Evolutionary conservation across 2,329 filamentous ascomycete species (phyloP).

Genomic region (Hortaea werneckii): DNA sequence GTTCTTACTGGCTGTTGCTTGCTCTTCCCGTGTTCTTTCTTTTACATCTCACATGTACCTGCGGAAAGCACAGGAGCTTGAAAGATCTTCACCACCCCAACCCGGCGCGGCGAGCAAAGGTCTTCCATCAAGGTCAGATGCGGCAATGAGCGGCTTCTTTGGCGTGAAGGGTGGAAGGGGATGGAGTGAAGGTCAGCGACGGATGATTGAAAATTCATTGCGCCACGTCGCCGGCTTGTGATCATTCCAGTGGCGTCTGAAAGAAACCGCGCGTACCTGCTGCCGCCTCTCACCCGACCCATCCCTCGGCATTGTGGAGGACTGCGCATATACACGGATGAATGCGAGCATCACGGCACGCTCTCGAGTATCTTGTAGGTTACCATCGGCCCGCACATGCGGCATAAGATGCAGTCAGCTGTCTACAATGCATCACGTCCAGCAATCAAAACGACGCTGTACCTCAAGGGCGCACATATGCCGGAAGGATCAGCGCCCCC

Average conservation of each 20-base stretch:
- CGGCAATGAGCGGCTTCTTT: no score
- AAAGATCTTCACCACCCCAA: no score
- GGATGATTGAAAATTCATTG: no score
- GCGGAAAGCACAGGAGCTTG: no score
- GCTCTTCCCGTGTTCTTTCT: no score
- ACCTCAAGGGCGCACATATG: background rate
- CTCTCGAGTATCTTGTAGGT: background rate
- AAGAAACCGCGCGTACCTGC: background rate
- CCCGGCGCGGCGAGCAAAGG: no score
- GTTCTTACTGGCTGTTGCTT: no score
- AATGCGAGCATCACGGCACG: background rate
- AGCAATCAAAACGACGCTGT: background rate
- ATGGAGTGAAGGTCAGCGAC: no score
- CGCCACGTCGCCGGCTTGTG: background rate
- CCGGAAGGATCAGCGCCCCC: background rate
- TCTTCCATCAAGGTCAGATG: no score
- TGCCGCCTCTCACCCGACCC: background rate
- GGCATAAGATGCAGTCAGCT: background rate
- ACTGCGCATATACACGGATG: no score
- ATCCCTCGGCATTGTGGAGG: background rate
- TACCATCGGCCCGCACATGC: background rate
- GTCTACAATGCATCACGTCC: background rate
- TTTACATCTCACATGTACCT: no score
- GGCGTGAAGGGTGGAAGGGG: no score
- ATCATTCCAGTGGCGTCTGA: background rate